Conservation (phyloP, 2,329 filamentous ascomycete genomes). For the Phoma sp. region DNA sequence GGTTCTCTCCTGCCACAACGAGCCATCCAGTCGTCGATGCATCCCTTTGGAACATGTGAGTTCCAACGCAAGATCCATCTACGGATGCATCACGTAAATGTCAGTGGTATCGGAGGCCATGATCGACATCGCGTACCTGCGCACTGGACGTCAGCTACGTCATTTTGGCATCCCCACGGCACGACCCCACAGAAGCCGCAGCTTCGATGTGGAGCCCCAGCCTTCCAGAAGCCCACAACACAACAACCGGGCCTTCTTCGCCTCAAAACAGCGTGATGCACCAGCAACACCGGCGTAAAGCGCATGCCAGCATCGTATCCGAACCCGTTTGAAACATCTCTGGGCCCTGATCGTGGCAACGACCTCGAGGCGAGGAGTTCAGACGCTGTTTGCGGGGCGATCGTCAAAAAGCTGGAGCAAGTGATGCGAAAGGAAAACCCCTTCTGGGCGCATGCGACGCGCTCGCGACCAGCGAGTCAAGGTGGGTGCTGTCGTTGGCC, state of each 20-base stretch:
- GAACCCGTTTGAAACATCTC: background rate
- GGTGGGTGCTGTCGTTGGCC: background rate
- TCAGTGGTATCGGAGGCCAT: background rate
- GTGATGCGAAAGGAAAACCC: conserved; percentile 4
- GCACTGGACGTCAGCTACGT: background rate
- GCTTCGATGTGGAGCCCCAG: conserved; percentile 8
- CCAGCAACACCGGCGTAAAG: background rate
- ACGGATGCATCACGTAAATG: background rate
- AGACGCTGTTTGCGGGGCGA: conserved; percentile 4
- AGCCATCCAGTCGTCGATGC: background rate
- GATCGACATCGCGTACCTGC: conserved; percentile 17
- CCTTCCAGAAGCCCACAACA: conserved; percentile 7
- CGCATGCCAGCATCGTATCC: background rate
- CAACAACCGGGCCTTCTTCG: background rate
- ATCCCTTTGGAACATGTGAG: background rate
- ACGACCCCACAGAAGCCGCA: conserved; percentile 3
- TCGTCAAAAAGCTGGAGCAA: background rate
- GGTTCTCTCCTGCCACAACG: background rate
- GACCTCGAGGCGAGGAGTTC: conserved; percentile 3
- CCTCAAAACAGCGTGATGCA: background rate
- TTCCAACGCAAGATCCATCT: background rate
- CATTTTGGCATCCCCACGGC: background rate
- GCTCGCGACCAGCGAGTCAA: background rate
- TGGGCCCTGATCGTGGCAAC: background rate
- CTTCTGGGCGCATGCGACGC: conserved; percentile 2